Base-by-base conservation (phyloP, 1,139 yeast species). In the Diutina pseudorugosa region DNA sequence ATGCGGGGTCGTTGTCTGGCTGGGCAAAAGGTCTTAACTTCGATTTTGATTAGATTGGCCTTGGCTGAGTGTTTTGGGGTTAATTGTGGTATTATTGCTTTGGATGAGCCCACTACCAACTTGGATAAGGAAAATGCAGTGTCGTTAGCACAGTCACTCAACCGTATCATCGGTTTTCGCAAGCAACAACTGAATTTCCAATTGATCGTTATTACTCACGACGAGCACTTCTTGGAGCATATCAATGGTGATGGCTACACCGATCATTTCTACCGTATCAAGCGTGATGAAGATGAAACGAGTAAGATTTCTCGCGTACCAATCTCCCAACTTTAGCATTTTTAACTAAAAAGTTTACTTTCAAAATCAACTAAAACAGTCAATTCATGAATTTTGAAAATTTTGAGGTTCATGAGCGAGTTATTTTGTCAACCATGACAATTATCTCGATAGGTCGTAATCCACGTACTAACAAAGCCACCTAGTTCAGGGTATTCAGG, bases 1-100 rank as follows among this genome's bases (percentile, higher is more conserved):
- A 94, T 94, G 99, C 77, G 98, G 58, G 99, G 98, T 0, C 72
- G 98, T 54, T 94, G 99, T 65, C 89, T 97, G 2, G 98, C 98
- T 0, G 99, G 99, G 1, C 99, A 94, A 66, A 89, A 90, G 63
- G 98, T 94, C 1, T 71, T 94, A 53, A 96, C 98, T 0, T 85
- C 95, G 53, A 90, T 94, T 52, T 82, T 94, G 42, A 91, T 94
- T 53, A 75, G 99, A 53, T 71, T 94, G 55, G 97, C 98, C 0
- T 71, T 94, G 51, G 95, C 98, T 0, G 98, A 94, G 65, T 89
- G 98, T 62, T 93, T 94, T 71, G 98, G 98, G 8, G 77, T 83
- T 1, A 89, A 86, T 63, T 93, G 97, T 70, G 98, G 98, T 52
- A 85, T 93, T 64, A 88, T 94, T 60, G 96, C 98, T 0, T 72